Percentiles rank a stretch among this genome's conserved stretches.
Conservation (phyloP, 148 eudicot species). For the Drosera capensis region DNA sequence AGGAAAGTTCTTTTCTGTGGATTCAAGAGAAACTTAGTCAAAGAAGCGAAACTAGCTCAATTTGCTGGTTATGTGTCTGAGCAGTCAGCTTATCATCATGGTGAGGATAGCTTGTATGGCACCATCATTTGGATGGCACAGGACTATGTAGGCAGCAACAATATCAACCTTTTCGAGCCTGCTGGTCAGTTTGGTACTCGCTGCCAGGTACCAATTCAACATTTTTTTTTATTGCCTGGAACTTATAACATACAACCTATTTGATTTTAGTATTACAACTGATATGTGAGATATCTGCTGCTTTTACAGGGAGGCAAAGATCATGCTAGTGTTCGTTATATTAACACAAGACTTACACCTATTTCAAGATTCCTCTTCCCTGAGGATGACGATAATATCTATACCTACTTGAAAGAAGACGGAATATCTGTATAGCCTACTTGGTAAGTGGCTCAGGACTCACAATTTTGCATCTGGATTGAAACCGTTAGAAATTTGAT, state of each 20-base stretch:
- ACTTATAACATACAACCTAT: conserved; percentile 1
- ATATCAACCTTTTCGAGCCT: conserved; percentile 67
- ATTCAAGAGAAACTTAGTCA: conserved; percentile 55
- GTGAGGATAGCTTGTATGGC: conserved; percentile 69
- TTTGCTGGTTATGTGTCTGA: conserved; percentile 87
- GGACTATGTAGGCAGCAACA: conserved; percentile 77
- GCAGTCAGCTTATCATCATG: conserved; percentile 92
- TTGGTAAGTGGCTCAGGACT: conserved; percentile 41
- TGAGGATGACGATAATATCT: conserved; percentile 69
- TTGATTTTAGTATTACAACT: too few species aligned
- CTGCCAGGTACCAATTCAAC: conserved; percentile 25
- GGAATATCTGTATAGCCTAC: conserved; percentile 73
- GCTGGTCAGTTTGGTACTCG: conserved; percentile 90
- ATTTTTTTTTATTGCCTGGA: background rate
- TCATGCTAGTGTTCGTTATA: conserved; percentile 82
- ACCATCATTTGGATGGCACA: conserved; percentile 97
- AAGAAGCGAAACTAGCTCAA: conserved; percentile 67
- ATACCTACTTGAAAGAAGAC: conserved; percentile 69
- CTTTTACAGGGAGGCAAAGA: conserved; percentile 80
- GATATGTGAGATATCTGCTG: conserved; percentile 1
- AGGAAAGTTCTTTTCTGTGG: conserved; percentile 84
- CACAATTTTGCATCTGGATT: too few species aligned
- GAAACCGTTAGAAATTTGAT: too few species aligned
- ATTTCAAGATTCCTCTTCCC: conserved; percentile 61
- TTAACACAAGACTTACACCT: conserved; percentile 43